These are phyloP conservation scores for Exophiala alcalophila DNA, from an alignment of 2,329 filamentous ascomycete genomes.

Conservation along the genomic window DNA sequence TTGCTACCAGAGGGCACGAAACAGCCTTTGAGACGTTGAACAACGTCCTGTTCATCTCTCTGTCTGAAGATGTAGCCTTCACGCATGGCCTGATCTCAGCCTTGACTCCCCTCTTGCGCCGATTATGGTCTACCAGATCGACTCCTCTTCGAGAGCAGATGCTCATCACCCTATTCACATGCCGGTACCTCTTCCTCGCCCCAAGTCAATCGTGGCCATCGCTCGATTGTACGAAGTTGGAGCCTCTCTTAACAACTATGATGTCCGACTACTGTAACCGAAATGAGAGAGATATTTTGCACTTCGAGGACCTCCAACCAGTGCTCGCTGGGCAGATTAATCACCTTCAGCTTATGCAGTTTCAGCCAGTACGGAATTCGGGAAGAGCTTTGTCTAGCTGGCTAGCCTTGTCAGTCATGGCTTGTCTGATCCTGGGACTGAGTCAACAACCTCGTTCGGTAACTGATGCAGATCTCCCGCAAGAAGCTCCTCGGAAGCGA, in stretches of 20 bases:
- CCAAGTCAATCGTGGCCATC: slow-evolving; percentile 39
- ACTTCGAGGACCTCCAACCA: slow-evolving; percentile 72
- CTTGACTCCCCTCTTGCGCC: slow-evolving; percentile 67
- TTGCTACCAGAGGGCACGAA: slow-evolving; percentile 53
- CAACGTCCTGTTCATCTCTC: slow-evolving; percentile 60
- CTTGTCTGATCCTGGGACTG: slow-evolving; percentile 32
- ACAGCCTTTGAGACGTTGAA: slow-evolving; percentile 75
- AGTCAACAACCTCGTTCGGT: slow-evolving; percentile 3
- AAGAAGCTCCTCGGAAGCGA: slow-evolving; percentile 22
- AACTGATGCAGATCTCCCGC: background rate
- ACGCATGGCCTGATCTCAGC: slow-evolving; percentile 59
- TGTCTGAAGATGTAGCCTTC: slow-evolving; percentile 66
- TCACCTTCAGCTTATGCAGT: slow-evolving; percentile 39
- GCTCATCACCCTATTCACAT: slow-evolving; percentile 66
- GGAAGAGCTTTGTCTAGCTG: slow-evolving; percentile 41
- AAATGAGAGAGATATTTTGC: slow-evolving; percentile 67
- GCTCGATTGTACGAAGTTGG: slow-evolving; percentile 25
- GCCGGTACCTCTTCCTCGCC: slow-evolving; percentile 57
- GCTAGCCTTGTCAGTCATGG: slow-evolving; percentile 41
- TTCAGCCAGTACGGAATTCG: slow-evolving; percentile 39
- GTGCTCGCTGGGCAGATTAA: slow-evolving; percentile 30
- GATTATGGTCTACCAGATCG: slow-evolving; percentile 71
- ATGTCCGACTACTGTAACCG: slow-evolving; percentile 74
- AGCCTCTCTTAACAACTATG: slow-evolving; percentile 44
- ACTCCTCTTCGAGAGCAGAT: slow-evolving; percentile 71